phyloP scores from a whole-genome alignment of 2,329 filamentous ascomycete species.

The Colletotrichum musicola region DNA sequence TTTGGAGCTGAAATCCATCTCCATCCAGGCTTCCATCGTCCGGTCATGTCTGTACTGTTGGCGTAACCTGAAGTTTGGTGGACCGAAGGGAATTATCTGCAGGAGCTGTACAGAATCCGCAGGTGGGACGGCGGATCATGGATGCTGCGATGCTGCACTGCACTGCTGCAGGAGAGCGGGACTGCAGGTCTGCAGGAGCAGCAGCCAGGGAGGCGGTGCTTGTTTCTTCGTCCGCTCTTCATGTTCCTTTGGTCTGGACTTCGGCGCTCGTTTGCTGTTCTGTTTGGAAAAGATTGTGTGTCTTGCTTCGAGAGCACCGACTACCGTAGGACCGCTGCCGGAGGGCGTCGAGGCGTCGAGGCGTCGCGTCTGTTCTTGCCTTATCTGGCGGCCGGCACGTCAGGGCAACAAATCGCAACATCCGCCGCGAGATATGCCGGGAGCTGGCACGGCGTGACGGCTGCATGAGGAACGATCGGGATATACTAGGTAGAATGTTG shows the following conservation, averaged over 20 bases:
- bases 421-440: background rate
- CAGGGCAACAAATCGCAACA: background rate
- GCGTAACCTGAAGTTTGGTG: slow-evolving; percentile 1
- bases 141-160: too few relatives aligned
- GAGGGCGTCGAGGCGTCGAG: slow-evolving; percentile 27
- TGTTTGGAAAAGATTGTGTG: slow-evolving; percentile 30
- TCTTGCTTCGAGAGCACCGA: slow-evolving; percentile 36
- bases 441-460: slow-evolving; percentile 5
- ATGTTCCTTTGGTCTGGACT: slow-evolving; percentile 24
- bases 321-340: slow-evolving; percentile 24
- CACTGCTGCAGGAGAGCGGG: background rate
- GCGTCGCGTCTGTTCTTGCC: slow-evolving; percentile 33
- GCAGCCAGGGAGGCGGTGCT: slow-evolving; percentile 34
- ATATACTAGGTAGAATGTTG: background rate
- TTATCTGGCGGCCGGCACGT: slow-evolving; percentile 6
- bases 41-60: slow-evolving; percentile 12
- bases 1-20: slow-evolving; percentile 5
- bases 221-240: slow-evolving; percentile 32
- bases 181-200: slow-evolving; percentile 1
- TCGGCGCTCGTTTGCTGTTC: slow-evolving; percentile 37
- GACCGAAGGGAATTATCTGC: background rate
- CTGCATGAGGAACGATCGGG: slow-evolving; percentile 4
- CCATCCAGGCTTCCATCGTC: slow-evolving; percentile 29
- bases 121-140: background rate
- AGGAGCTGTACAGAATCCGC: background rate